Evolutionary conservation across 1,139 yeast species (phyloP).

Genomic region (Lodderomyces metapsilosis): DNA sequence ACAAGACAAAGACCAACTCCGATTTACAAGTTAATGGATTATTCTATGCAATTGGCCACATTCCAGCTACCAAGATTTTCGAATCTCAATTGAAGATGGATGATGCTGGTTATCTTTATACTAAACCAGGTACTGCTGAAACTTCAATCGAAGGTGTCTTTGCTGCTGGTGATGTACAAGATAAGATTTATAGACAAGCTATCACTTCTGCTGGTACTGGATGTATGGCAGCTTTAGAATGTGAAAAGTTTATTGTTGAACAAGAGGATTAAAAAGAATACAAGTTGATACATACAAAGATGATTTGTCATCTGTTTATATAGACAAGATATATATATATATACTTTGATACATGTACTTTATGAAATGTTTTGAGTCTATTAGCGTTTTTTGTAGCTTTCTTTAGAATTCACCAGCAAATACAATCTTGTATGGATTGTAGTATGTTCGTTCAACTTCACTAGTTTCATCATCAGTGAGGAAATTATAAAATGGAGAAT

Average conservation of each 20-base stretch:
- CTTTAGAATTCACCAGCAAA: background rate
- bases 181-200: constrained; percentile 95
- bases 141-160: constrained; percentile 92
- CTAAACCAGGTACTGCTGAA: constrained; percentile 82
- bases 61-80: constrained; percentile 85
- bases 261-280: constrained; percentile 35
- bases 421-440: constrained; percentile 1
- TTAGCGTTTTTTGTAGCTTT: background rate
- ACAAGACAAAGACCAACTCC: constrained; percentile 62
- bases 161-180: constrained; percentile 99
- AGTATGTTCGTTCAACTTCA: background rate
- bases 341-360: background rate
- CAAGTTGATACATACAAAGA: background rate
- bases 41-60: constrained; percentile 97
- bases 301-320: constrained; percentile 12
- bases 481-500: constrained; percentile 1
- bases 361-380: background rate
- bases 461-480: background rate
- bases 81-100: constrained; percentile 78
- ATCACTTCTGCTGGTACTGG: constrained; percentile 99
- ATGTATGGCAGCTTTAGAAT: constrained; percentile 98
- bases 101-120: constrained; percentile 82
- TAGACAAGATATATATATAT: constrained; percentile 3
- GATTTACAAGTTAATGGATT: constrained; percentile 85
- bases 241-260: constrained; percentile 80